phyloP scores from a whole-genome alignment of 1,284 basidiomycete species.

The Cryptococcus sp. region DNA sequence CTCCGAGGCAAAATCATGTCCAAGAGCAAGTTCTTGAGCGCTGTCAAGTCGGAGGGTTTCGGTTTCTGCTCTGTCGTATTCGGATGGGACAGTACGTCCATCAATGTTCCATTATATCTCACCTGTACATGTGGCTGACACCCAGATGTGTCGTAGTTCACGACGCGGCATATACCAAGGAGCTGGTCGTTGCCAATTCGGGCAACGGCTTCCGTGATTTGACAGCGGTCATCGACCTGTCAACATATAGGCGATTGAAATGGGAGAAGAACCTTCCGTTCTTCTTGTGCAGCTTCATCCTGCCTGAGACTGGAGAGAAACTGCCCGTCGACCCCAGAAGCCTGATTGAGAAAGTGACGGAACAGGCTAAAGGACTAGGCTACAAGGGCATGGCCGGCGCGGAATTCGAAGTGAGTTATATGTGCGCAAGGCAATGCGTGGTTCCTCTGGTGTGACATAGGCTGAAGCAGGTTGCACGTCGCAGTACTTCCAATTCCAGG shows the following conservation, averaged over 20 bases:
- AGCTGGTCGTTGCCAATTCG: constrained; percentile 86
- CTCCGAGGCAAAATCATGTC: constrained; percentile 93
- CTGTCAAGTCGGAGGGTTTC: constrained; percentile 79
- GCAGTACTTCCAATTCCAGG: constrained; percentile 94
- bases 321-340: constrained; percentile 83
- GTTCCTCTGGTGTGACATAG: not conserved
- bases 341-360: constrained; percentile 66
- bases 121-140: not conserved
- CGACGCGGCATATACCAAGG: constrained; percentile 76
- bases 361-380: constrained; percentile 55
- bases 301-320: constrained; percentile 75
- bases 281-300: constrained; percentile 86
- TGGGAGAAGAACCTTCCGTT: constrained; percentile 93
- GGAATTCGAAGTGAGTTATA: constrained; percentile 77
- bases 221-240: constrained; percentile 77
- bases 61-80: constrained; percentile 90
- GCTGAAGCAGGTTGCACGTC: not conserved
- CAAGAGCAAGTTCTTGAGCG: constrained; percentile 87
- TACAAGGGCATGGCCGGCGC: constrained; percentile 74
- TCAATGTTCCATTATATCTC: not conserved
- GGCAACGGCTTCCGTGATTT: constrained; percentile 90
- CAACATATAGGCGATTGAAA: constrained; percentile 80
- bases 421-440: not conserved
- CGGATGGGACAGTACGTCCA: constrained; percentile 52
- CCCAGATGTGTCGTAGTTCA: constrained; percentile 56